Conservation (phyloP, 345 rosid genomes). For the Aurinia saxatilis region DNA sequence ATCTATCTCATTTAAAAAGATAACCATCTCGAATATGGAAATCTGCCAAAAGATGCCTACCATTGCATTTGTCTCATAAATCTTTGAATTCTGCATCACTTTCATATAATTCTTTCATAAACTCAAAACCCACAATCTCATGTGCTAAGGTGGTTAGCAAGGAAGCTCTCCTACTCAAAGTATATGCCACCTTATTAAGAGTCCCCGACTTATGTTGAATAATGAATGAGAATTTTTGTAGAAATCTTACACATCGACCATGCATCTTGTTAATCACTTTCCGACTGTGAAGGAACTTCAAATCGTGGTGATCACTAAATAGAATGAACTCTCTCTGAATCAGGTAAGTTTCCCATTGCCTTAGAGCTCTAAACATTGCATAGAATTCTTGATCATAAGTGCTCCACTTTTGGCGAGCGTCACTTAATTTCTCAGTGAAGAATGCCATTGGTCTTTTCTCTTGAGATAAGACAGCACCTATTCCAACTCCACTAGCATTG, state of each 20-base stretch:
- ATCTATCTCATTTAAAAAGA: not conserved
- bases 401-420: not conserved
- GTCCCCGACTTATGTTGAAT: not conserved
- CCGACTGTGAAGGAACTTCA: not conserved
- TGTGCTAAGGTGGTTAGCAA: not conserved
- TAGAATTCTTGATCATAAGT: not conserved
- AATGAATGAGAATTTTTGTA: not conserved
- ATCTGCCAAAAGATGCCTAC: not conserved
- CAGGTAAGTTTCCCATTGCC: not conserved
- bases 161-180: not conserved
- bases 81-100: not conserved
- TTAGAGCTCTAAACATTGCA: not conserved
- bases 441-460: not conserved
- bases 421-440: constrained; percentile 12
- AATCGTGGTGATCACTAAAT: not conserved
- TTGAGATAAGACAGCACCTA: not conserved
- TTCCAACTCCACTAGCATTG: too few relatives aligned
- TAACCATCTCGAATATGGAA: not conserved
- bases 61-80: not conserved
- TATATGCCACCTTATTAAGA: not conserved
- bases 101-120: not conserved
- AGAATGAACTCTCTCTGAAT: not conserved
- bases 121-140: too few relatives aligned
- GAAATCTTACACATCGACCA: not conserved
- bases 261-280: not conserved